Evolutionary conservation across 352 stramenopile genomes (phyloP).

Genomic region (Phytopythium litorale): DNA sequence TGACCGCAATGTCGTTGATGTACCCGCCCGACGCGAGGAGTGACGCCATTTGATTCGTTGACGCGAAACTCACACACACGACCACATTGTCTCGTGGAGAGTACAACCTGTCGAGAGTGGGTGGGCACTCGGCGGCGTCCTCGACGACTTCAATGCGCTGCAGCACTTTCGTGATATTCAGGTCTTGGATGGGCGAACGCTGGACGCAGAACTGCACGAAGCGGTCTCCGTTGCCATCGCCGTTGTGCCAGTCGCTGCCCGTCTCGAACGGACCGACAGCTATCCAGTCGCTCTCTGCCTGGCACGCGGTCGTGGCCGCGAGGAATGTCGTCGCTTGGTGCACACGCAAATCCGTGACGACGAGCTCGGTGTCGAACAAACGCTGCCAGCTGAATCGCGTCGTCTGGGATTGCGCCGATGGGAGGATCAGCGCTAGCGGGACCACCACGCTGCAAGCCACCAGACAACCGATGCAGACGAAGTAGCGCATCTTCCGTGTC

Average conservation of each 20-base stretch:
- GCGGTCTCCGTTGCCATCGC: background rate
- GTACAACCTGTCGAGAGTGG: background rate
- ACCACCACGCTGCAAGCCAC: background rate
- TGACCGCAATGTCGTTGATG: background rate
- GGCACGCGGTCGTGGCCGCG: background rate
- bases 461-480: background rate
- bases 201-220: background rate
- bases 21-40: background rate
- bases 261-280: conserved; percentile 1
- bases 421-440: background rate
- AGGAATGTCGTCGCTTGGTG: background rate
- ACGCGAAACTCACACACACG: background rate
- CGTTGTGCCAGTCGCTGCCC: background rate
- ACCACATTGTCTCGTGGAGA: background rate
- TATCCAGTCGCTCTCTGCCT: background rate
- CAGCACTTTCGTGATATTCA: background rate
- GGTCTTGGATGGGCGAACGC: background rate
- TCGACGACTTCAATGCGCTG: background rate
- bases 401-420: background rate
- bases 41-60: background rate
- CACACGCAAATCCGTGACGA: background rate
- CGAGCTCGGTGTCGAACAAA: background rate
- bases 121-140: background rate
- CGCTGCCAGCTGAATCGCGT: background rate
- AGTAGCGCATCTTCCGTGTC: background rate